Evolutionary conservation across 257 asterid species (phyloP).

Genomic region (Jasminum sambac): DNA sequence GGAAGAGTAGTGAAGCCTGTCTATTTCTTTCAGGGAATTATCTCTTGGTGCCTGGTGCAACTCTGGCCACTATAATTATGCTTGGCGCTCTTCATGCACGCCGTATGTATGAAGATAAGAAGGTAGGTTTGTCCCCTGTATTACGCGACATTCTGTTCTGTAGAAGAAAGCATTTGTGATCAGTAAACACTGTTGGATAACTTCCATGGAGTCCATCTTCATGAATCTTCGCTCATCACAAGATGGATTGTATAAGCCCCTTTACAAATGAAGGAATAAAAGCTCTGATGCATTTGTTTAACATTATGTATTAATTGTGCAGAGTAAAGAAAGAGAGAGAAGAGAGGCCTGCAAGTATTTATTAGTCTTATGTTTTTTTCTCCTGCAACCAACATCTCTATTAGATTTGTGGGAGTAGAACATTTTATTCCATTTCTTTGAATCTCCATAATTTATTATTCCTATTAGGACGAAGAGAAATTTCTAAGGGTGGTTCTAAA

Average conservation of each 20-base stretch:
- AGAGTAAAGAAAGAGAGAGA: too few species aligned
- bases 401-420: too few species aligned
- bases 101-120: slow-evolving; percentile 79
- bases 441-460: too few species aligned
- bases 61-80: slow-evolving; percentile 88
- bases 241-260: neutral
- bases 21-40: slow-evolving; percentile 52
- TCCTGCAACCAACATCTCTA: too few species aligned
- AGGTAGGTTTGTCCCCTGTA: slow-evolving; percentile 43
- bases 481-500: too few species aligned
- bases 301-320: too few species aligned
- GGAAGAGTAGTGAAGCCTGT: neutral
- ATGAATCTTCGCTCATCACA: slow-evolving; percentile 7
- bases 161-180: slow-evolving; percentile 9
- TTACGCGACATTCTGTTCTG: slow-evolving; percentile 3
- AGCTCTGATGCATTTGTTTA: too few species aligned
- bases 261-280: too few species aligned
- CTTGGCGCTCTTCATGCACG: slow-evolving; percentile 97
- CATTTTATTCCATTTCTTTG: too few species aligned
- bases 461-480: too few species aligned
- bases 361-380: too few species aligned
- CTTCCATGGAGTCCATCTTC: neutral
- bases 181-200: slow-evolving; percentile 9
- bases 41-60: slow-evolving; percentile 86
- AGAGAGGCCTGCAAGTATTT: too few species aligned